phyloP scores from a whole-genome alignment of 176 grass and related monocot species.

The Bolboschoenus planiculmis region DNA sequence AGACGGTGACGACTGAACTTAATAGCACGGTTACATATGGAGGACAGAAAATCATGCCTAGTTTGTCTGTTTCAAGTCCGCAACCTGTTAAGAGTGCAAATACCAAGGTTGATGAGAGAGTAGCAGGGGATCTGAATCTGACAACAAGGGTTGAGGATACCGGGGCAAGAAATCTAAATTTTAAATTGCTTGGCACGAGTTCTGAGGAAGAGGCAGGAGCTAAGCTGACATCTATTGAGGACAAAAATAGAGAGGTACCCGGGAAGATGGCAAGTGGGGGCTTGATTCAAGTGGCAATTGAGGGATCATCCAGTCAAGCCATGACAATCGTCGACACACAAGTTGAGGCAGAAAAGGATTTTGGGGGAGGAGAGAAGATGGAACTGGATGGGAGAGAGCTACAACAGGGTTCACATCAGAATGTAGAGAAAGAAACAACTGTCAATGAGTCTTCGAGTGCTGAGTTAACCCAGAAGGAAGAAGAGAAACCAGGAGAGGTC shows the following conservation, averaged over 20 bases:
- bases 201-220: not conserved
- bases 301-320: not conserved
- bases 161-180: not conserved
- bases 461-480: not conserved
- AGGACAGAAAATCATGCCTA: not conserved
- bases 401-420: not conserved
- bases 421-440: conserved; percentile 1
- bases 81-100: not conserved
- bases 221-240: not conserved
- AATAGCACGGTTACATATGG: not conserved
- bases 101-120: not conserved
- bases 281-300: conserved; percentile 7
- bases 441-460: not conserved
- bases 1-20: not conserved
- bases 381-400: not conserved
- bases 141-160: not conserved
- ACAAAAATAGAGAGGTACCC: not conserved
- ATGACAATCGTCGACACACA: not conserved
- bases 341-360: not conserved
- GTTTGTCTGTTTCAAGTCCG: not conserved
- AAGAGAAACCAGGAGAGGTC: not conserved
- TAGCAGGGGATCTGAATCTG: not conserved
- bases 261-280: not conserved
- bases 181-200: not conserved
- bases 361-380: not conserved